These are phyloP conservation scores for Physaria fendleri DNA, from an alignment of 345 rosid genomes.

Conservation along the genomic window DNA sequence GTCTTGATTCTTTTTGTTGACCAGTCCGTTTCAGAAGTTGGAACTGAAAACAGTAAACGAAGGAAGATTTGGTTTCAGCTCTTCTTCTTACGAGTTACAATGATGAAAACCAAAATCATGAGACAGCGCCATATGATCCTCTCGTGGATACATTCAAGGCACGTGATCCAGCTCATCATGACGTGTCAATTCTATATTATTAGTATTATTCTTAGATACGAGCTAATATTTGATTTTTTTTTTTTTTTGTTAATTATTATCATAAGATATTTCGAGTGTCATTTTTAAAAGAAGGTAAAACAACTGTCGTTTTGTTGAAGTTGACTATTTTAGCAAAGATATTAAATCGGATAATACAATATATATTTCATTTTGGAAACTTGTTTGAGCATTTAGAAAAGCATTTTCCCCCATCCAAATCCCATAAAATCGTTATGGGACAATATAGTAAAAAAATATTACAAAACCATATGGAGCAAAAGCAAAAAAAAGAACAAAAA, in stretches of 20 bases:
- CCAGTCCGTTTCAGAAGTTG: constrained; percentile 92
- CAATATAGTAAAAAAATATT: not conserved
- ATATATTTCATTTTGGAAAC: too few relatives aligned
- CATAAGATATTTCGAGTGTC: too few relatives aligned
- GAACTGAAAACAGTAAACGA: constrained; percentile 74
- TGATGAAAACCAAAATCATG: constrained; percentile 23
- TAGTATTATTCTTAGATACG: too few relatives aligned
- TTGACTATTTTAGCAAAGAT: too few relatives aligned
- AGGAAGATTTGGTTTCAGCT: constrained; percentile 72
- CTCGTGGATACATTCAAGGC: constrained; percentile 16
- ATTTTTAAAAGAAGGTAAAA: too few relatives aligned
- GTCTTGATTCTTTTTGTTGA: not conserved
- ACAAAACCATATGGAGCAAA: constrained; percentile 16
- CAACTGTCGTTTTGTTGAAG: too few relatives aligned
- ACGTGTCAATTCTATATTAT: constrained; percentile 1
- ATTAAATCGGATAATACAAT: too few relatives aligned
- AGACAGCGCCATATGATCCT: constrained; percentile 21
- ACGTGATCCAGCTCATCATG: constrained; percentile 22
- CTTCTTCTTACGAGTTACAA: constrained; percentile 78
- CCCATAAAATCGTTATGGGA: constrained; percentile 15
- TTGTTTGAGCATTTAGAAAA: too few relatives aligned
- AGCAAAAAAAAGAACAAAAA: not conserved
- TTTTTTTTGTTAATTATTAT: too few relatives aligned
- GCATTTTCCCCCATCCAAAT: too few relatives aligned
- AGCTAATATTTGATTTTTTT: too few relatives aligned